Percentiles rank a stretch among this genome's conserved stretches.
Evolutionary conservation across 2,329 filamentous ascomycete genomes (phyloP).

Genomic region (Pyrenophora seminiperda): DNA sequence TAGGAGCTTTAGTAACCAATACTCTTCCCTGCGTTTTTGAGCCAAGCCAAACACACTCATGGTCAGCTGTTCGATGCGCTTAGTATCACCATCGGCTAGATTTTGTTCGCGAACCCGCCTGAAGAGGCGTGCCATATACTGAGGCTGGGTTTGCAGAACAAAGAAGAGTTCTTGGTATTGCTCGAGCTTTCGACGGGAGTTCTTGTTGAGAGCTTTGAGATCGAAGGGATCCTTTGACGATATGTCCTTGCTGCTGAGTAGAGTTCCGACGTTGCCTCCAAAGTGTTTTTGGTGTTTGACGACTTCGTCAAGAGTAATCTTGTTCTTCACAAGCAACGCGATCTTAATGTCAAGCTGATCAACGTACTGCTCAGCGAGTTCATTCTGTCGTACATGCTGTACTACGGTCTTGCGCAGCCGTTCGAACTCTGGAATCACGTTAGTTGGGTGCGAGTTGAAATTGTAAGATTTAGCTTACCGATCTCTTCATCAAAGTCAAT

Average conservation of each 20-base stretch:
- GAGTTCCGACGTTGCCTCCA: conserved; percentile 81
- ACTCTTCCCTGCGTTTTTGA: conserved; percentile 95
- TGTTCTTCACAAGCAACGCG: conserved; percentile 97
- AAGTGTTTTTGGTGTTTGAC: conserved; percentile 97
- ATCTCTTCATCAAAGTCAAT: conserved; percentile 99
- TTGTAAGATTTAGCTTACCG: conserved; percentile 37
- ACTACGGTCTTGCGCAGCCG: conserved; percentile 93
- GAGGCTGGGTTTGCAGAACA: conserved; percentile 92
- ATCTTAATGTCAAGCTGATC: conserved; percentile 99
- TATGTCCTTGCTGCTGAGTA: conserved; percentile 87
- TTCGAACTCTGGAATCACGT: conserved; percentile 72
- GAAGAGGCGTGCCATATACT: conserved; percentile 90
- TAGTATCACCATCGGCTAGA: conserved; percentile 87
- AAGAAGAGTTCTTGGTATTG: conserved; percentile 98
- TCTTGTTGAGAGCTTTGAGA: conserved; percentile 96
- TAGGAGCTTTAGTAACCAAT: conserved; percentile 90
- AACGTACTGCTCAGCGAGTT: conserved; percentile 96
- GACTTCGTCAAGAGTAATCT: conserved; percentile 97
- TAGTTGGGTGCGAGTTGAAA: conserved; percentile 12
- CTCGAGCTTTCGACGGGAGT: conserved; percentile 91
- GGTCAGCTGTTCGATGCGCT: conserved; percentile 88
- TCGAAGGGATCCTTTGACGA: conserved; percentile 91
- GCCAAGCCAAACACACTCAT: conserved; percentile 98
- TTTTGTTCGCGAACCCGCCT: conserved; percentile 80
- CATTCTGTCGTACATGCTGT: conserved; percentile 95